Evolutionary conservation across 352 stramenopile species (phyloP).

Genomic region (Pythium guiyangense): DNA sequence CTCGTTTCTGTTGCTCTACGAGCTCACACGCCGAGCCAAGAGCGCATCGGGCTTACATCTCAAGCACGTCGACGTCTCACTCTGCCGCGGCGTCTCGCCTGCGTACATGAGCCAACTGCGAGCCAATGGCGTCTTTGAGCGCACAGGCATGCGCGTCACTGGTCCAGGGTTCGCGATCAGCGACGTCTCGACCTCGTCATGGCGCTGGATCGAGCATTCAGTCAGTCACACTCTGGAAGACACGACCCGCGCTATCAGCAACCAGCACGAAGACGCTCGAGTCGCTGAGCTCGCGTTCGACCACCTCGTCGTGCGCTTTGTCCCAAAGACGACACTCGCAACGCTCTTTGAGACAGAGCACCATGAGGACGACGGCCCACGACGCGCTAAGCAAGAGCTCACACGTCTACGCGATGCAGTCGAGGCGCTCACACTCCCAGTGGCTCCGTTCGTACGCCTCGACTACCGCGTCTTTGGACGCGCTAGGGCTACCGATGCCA

Average conservation of each 20-base stretch:
- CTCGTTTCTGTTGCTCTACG: constrained; percentile 32
- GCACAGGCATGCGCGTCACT: constrained; percentile 12
- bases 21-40: constrained; percentile 18
- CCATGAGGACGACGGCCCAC: neutral
- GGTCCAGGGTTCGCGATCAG: constrained; percentile 21
- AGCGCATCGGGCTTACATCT: neutral
- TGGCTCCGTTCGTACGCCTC: constrained; percentile 4
- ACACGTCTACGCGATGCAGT: neutral
- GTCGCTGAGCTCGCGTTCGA: no score
- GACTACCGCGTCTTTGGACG: neutral
- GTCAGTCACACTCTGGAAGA: neutral
- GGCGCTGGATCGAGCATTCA: constrained; percentile 4
- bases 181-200: constrained; percentile 4
- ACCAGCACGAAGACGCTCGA: no score
- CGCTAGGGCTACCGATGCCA: no score
- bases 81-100: constrained; percentile 25
- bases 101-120: constrained; percentile 19
- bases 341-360: neutral
- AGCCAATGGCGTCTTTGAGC: neutral
- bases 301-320: no score
- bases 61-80: constrained; percentile 22
- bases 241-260: no score
- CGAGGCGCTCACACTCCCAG: neutral
- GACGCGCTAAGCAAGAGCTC: neutral
- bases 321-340: no score